Percentiles rank a stretch among this genome's conserved stretches.
Conservation (phyloP, 164 flowering plant species). For the Macadamia tetraphylla region DNA sequence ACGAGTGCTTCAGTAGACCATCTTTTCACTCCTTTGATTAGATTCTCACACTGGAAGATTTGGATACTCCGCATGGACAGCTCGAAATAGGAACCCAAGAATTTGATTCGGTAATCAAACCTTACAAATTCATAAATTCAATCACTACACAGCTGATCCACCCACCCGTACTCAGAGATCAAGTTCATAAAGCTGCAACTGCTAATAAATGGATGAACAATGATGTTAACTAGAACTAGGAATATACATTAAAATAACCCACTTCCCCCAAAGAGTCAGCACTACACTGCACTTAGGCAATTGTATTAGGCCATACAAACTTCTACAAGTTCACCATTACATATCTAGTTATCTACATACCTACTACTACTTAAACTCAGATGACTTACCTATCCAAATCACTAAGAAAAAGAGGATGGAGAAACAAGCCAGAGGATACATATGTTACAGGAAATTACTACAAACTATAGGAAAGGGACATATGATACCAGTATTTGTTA, state of each 20-base stretch:
- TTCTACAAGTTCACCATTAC: slow-evolving; percentile 18
- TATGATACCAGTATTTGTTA: slow-evolving; percentile 31
- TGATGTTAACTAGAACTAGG: not conserved
- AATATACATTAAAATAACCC: slow-evolving; percentile 27
- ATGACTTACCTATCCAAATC: slow-evolving; percentile 13
- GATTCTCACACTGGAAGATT: too few species aligned
- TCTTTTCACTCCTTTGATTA: too few species aligned
- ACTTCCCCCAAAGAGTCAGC: slow-evolving; percentile 28
- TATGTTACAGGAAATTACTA: slow-evolving; percentile 31
- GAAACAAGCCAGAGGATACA: slow-evolving; percentile 23
- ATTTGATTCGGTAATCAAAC: too few species aligned
- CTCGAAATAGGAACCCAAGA: too few species aligned
- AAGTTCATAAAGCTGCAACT: too few species aligned
- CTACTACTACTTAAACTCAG: slow-evolving; percentile 20
- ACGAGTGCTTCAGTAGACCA: too few species aligned
- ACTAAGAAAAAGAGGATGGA: slow-evolving; percentile 1
- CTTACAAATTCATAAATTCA: too few species aligned
- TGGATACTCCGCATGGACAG: too few species aligned
- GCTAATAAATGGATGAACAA: too few species aligned
- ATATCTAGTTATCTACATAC: slow-evolving; percentile 27
- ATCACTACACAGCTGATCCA: too few species aligned
- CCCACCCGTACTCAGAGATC: too few species aligned
- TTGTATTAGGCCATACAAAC: slow-evolving; percentile 12
- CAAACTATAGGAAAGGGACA: slow-evolving; percentile 20
- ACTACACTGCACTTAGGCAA: slow-evolving; percentile 25